Base-by-base conservation (phyloP, 129 eudicot genomes). In the Rutidosis leptorrhynchoides region DNA sequence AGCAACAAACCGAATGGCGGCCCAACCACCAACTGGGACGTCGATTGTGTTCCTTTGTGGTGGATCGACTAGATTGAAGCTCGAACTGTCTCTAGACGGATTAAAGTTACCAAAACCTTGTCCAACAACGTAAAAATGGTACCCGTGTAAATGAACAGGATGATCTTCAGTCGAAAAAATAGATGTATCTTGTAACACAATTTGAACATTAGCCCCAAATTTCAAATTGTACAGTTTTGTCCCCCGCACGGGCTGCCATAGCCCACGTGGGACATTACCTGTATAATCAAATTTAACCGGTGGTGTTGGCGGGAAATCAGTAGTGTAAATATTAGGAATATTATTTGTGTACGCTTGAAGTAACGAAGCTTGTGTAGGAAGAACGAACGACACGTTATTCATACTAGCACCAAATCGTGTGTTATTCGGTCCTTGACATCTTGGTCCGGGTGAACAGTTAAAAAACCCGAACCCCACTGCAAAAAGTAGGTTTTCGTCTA, bases 341-440 rank as follows among this genome's bases (percentile, higher is more conserved):
- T 72, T 77, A 22, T 83, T 77, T 21, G 85, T 82, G 66, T 86
- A 80, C 7, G 97, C 97, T 73, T 90, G 88, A 32, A 90, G 70
- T 22, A 90, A 58, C 19, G 90, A 83, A 30, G 74, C 57, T 28
- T 7, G 77, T n/a, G 17, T 69, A 24, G 97, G 97, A 32, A 83
- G 73, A 7, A 83, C 86, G 29, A 86, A 86, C 0, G 95, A 86
- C 6, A 86, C 77, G 63, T 90, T 89, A 75, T 85, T 89, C 94
- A 89, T 85, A 22, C 94, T 89, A 10, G 96, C 94, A 6, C 86
- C 80, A 53, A 89, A 83, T 1, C 96, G 80, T 2, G 94, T 89
- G 37, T 81, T 81, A 65, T 85, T 83, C 1, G 97, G 95, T 20
- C 88, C 97, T 68, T 86, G 95, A 59, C 97, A 86, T 25, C 78